Base-by-base conservation (phyloP, 2,329 filamentous ascomycete genomes). In the Bertia moriformis region DNA sequence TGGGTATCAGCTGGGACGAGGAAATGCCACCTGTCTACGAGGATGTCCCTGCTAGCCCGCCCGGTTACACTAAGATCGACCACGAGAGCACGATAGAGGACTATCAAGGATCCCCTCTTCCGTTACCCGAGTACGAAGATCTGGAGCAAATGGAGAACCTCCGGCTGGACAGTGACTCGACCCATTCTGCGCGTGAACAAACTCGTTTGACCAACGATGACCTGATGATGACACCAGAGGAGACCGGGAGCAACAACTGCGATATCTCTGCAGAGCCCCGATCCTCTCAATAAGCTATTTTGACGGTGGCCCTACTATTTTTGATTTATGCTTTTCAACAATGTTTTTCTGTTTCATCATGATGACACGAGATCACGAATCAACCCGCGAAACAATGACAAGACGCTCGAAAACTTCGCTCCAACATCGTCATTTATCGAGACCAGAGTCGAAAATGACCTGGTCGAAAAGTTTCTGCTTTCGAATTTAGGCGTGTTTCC, bases 1-100 rank as follows among this genome's bases (percentile, higher is more conserved):
- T 81, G 55, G 76, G 76, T 18, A 78, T 82, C 44, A 71, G 70
- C 38, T 82, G 76, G 76, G 76, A 81, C 41, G 74, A 81, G 51
- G 76, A 82, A 53, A 69, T 71, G 58, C 76, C 76, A 22, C 76
- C 76, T 0, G 61, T 76, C 44, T 81, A 81, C 50, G 70, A 76
- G 48, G 73, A 80, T 48, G 73, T 81, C 15, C 75, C 75, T 2
- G 66, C 61, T 4, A 72, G 68, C 42, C 76, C 76, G 37, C 76
- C 76, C 2, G 59, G 58, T 10, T 69, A 69, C 48, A 54, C 54
- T 15, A 57, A 51, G 42, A 48, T 56, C 12, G 54, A 58, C 39
- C 59, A 59, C 35, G 69, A 67, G 47, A 58, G 59, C 44, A 48
- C 56, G 4, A 61, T 69, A 41, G 57, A 62, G 40, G 61, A 67